Evolutionary conservation across 345 rosid genomes (phyloP), one percentile per base, ranked within the genome.

Genomic region (Rhodamnia rubescens): DNA sequence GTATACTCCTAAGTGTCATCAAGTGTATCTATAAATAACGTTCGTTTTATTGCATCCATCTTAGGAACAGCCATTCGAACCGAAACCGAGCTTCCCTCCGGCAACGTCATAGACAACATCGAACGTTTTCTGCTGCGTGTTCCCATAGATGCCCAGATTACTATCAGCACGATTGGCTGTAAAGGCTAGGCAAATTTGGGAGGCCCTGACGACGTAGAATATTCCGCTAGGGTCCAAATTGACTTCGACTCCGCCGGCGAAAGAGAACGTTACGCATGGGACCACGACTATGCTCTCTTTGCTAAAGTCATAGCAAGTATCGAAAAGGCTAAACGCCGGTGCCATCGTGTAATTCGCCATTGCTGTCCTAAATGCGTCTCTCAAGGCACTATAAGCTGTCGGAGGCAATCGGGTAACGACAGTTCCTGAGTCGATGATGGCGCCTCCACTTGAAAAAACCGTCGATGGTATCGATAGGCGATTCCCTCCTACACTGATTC

Each of bases 291-390:
- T 57, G 0, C 27, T 53, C 26, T 83, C 64, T 2, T 51, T 16
- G 82, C 91, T 88, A 2, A 88, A 42, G 74, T 89, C 87, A 49
- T 88, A 91, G 69, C 90, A 91, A 1, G 92, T 89, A 74, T 88
- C 89, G 0, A 86, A 27, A 3, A 83, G 64, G 1, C 36, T 36
- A 4, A 20, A 1, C 22, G 82, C 85, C 0, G 74, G 85, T 0
- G 88, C 84, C 40, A 14, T 15, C 1, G 90, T 88, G 59, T 91
- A 88, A 36, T 69, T 27, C 5, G 74, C 32, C 92, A 89, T 87
- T 2, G 20, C 10, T 50, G 54, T 16, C 75, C 69, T 21, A 81
- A 91, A 86, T 11, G 84, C 86, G 0, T 86, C 29, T 26, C 83
- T 56, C 47, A 89, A 55, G 42, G 86, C 84, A 21, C 59, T 14